Conservation (phyloP, 2,329 filamentous ascomycete genomes). For the Tolypocladium nubicola region DNA sequence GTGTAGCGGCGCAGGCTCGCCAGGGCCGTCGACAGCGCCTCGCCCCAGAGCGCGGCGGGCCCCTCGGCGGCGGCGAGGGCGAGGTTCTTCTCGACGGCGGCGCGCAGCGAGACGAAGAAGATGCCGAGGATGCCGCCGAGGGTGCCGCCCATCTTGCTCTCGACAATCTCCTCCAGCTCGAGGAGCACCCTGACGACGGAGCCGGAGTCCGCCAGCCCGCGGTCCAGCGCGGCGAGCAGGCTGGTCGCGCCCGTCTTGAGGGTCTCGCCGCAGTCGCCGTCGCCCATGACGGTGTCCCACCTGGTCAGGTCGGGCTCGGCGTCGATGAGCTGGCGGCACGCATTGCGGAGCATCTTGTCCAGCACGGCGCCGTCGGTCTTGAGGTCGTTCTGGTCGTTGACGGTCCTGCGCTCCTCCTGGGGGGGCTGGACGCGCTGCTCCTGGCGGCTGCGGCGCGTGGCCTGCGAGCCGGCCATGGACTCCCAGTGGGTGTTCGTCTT, state of each 20-base stretch:
- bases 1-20: slow-evolving; percentile 40
- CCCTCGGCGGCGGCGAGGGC: slow-evolving; percentile 17
- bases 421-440: slow-evolving; percentile 32
- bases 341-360: slow-evolving; percentile 43
- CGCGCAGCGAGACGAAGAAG: slow-evolving; percentile 38
- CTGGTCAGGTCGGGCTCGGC: slow-evolving; percentile 53
- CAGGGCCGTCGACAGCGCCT: slow-evolving; percentile 30
- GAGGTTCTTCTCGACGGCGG: slow-evolving; percentile 28
- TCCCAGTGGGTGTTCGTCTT: slow-evolving; percentile 49
- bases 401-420: slow-evolving; percentile 19
- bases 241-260: slow-evolving; percentile 41
- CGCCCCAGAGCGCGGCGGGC: slow-evolving; percentile 30
- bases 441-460: slow-evolving; percentile 20
- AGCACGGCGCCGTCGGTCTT: slow-evolving; percentile 41
- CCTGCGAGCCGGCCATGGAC: slow-evolving; percentile 36
- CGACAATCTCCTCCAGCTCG: slow-evolving; percentile 43
- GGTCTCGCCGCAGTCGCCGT: slow-evolving; percentile 57
- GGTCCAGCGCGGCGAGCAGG: slow-evolving; percentile 35
- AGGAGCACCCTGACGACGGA: slow-evolving; percentile 37
- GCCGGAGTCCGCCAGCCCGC: slow-evolving; percentile 26
- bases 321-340: slow-evolving; percentile 39
- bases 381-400: slow-evolving; percentile 29
- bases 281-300: slow-evolving; percentile 54
- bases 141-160: slow-evolving; percentile 43
- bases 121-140: slow-evolving; percentile 43